Conservation (phyloP, 2,329 filamentous ascomycete genomes). For the Metarhizium anisopliae region DNA sequence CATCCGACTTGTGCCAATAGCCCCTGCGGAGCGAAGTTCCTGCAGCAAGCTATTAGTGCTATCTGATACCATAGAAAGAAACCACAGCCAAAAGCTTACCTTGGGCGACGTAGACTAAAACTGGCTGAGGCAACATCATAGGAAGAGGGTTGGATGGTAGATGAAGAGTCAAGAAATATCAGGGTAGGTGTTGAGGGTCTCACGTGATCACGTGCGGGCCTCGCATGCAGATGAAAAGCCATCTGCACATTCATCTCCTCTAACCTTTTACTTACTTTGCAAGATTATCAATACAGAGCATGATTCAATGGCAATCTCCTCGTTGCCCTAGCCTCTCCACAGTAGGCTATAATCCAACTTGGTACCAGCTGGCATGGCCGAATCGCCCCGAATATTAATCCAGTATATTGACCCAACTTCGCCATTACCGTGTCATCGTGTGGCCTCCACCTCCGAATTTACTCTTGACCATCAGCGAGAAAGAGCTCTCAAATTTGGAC, state of each 20-base stretch:
- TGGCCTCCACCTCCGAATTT: too few relatives aligned
- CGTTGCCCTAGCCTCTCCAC: too few relatives aligned
- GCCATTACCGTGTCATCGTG: constrained; percentile 9
- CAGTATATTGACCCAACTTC: background rate
- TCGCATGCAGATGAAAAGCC: too few relatives aligned
- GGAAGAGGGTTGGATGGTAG: constrained; percentile 1
- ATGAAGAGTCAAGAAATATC: background rate
- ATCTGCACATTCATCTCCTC: too few relatives aligned
- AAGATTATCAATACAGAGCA: too few relatives aligned
- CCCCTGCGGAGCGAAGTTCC: constrained; percentile 7
- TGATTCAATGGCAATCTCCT: too few relatives aligned
- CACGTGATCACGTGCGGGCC: too few relatives aligned
- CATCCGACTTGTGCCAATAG: constrained; percentile 6
- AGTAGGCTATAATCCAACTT: background rate
- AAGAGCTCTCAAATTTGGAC: too few relatives aligned
- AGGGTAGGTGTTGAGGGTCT: too few relatives aligned
- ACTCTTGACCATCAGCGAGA: too few relatives aligned
- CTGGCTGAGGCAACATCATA: constrained; percentile 8
- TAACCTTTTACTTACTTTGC: too few relatives aligned
- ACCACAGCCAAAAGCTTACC: constrained; percentile 5
- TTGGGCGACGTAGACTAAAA: constrained; percentile 8
- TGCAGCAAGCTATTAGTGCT: constrained; percentile 6
- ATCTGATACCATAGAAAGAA: background rate
- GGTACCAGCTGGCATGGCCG: background rate
- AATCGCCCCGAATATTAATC: background rate